These are phyloP conservation scores for Scenedesmus sp. DNA, from an alignment of 163 green algal genomes.

Conservation along the genomic window DNA sequence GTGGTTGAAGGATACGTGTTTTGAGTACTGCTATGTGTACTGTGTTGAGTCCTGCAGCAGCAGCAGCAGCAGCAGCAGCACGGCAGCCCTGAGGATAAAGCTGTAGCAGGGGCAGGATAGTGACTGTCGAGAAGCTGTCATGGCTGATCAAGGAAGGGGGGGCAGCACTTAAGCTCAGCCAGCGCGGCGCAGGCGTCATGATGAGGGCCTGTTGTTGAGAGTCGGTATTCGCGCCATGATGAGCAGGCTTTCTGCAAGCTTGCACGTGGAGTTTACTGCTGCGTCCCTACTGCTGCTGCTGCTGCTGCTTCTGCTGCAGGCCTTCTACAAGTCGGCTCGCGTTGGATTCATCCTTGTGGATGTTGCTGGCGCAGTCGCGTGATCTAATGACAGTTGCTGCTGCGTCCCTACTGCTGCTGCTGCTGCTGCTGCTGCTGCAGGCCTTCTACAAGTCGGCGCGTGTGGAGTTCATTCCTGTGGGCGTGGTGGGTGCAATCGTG, in stretches of 20 bases:
- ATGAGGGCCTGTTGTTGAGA: slow-evolving; percentile 51
- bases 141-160: slow-evolving; percentile 94
- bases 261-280: no score
- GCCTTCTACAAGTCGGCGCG: slow-evolving; percentile 97
- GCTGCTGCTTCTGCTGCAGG: slow-evolving; percentile 59
- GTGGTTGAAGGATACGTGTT: neutral
- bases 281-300: neutral
- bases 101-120: slow-evolving; percentile 59
- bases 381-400: neutral
- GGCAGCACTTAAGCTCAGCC: slow-evolving; percentile 85
- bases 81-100: no score
- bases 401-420: neutral
- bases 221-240: no score
- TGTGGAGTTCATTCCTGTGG: slow-evolving; percentile 95
- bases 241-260: no score
- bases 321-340: slow-evolving; percentile 95
- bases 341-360: slow-evolving; percentile 96
- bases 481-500: slow-evolving; percentile 97
- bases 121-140: slow-evolving; percentile 97
- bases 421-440: slow-evolving; percentile 48
- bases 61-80: neutral
- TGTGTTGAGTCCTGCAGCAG: neutral
- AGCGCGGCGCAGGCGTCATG: slow-evolving; percentile 83
- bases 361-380: slow-evolving; percentile 88
- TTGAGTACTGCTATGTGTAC: neutral